phyloP scores from a whole-genome alignment of 2,329 filamentous ascomycete genomes.

The Pseudocercospora eumusae region DNA sequence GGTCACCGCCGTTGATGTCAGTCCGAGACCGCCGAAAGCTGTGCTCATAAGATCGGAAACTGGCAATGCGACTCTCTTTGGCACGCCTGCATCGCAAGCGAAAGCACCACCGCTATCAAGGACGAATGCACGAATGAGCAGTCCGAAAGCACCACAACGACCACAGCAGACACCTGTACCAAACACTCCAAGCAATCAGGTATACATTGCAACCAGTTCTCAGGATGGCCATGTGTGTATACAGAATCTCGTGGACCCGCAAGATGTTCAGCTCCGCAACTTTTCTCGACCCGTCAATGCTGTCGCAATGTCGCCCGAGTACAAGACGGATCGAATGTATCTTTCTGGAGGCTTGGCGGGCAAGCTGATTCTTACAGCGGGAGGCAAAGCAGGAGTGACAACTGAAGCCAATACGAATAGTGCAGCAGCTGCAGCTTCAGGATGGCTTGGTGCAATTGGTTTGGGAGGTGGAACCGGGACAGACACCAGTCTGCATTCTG shows the following conservation, averaged over 20 bases:
- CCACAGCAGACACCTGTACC: constrained; percentile 61
- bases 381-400: constrained; percentile 75
- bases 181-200: constrained; percentile 80
- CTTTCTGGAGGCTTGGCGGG: constrained; percentile 88
- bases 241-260: constrained; percentile 79
- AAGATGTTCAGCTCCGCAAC: constrained; percentile 88
- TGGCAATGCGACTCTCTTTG: constrained; percentile 23
- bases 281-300: constrained; percentile 91
- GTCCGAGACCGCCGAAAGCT: constrained; percentile 72
- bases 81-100: constrained; percentile 16
- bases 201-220: constrained; percentile 90
- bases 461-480: constrained; percentile 72
- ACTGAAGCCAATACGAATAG: constrained; percentile 83
- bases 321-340: constrained; percentile 84
- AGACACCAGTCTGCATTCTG: constrained; percentile 84
- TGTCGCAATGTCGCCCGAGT: constrained; percentile 92
- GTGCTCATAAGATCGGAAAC: constrained; percentile 25
- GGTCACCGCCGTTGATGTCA: constrained; percentile 85
- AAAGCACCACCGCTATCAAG: constrained; percentile 20
- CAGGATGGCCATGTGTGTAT: constrained; percentile 96
- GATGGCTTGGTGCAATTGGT: constrained; percentile 89
- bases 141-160: constrained; percentile 19
- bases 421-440: constrained; percentile 69
- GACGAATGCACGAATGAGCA: constrained; percentile 21
- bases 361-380: constrained; percentile 80